Evolutionary conservation across 2,329 filamentous ascomycete genomes (phyloP).

Genomic region (Nothopassalora personata): DNA sequence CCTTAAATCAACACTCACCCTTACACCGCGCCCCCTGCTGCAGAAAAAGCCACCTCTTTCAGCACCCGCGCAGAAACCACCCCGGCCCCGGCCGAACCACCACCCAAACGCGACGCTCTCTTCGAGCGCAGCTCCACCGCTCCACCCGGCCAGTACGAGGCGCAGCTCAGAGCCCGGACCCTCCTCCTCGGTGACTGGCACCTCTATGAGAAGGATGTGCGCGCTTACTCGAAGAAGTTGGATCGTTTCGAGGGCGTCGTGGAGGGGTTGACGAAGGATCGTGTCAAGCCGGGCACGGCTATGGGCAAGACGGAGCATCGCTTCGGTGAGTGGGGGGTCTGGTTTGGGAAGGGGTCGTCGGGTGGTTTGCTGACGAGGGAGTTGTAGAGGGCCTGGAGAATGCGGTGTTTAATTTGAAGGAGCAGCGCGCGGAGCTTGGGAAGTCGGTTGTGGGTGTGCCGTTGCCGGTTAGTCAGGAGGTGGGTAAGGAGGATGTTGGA

Average conservation of each 20-base stretch:
- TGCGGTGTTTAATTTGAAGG: constrained; percentile 7
- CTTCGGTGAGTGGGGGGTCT: too few species aligned
- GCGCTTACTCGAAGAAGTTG: constrained; percentile 1
- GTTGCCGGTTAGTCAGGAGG: not conserved
- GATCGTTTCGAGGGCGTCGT: constrained; percentile 3
- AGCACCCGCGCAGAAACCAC: constrained; percentile 3
- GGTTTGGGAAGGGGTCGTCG: too few species aligned
- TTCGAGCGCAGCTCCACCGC: constrained; percentile 1
- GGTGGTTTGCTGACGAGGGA: not conserved
- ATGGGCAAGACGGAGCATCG: constrained; percentile 4
- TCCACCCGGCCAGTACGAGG: constrained; percentile 7
- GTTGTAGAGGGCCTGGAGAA: constrained; percentile 7
- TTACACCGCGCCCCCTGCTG: too few species aligned
- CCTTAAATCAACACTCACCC: too few species aligned
- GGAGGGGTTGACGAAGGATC: not conserved
- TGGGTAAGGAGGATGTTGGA: not conserved
- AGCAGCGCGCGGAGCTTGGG: constrained; percentile 4
- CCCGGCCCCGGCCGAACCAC: not conserved
- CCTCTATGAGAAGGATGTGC: not conserved
- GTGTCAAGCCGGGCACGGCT: not conserved
- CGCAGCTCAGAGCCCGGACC: constrained; percentile 1
- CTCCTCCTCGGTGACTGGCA: constrained; percentile 3
- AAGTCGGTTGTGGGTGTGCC: constrained; percentile 2
- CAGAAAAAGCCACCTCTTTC: not conserved
- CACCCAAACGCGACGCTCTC: constrained; percentile 5